Base-by-base conservation (phyloP, 2,329 filamentous ascomycete species). In the Fusarium equiseti region DNA sequence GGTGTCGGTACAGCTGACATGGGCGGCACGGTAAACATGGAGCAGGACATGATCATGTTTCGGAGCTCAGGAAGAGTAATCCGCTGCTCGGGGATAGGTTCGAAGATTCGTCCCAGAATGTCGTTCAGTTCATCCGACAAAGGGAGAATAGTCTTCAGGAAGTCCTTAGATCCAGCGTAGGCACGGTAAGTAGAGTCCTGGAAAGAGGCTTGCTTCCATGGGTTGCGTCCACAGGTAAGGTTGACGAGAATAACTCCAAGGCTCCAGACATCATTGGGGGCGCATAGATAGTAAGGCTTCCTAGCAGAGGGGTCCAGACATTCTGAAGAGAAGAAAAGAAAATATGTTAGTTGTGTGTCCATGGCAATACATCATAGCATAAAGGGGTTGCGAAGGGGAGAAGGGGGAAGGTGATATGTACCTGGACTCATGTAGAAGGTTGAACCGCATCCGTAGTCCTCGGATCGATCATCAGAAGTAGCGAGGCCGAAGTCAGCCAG, bases 341-440 rank as follows among this genome's bases (percentile, higher is more conserved):
- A 65, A 46, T 38, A 71, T 16, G 72, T 76, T 67, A 76, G 74
- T 76, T 68, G 63, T 68, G 49, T 75, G 65, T 72, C 52, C 38
- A 57, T 38, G 67, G 27, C 38, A 43, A 51, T 52, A 49, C 32
- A 35, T 46, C 43, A 42, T 31, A 67, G 27, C 20, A 65, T 53
- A 42, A 42, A 35, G 48, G 49, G 44, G 59, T 61, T 57, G 62
- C 59, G 65, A 65, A 46, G 29, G 38, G 50, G 35, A 48, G 27
- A 63, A 59, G 56, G 50, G 63, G 43, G 54, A 48, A 64, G 52
- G 32, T 46, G 55, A 66, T 63, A 77, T 89, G 81, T 92, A 98
- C 95, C 95, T 89, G 96, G 96, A 78, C 94, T 97, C 96, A 98
- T 99, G 84, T 99, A 99, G 78, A 98, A 98, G 16, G 95, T 98